Base-by-base conservation (phyloP, 2,329 filamentous ascomycete genomes). In the Curvularia lunata region DNA sequence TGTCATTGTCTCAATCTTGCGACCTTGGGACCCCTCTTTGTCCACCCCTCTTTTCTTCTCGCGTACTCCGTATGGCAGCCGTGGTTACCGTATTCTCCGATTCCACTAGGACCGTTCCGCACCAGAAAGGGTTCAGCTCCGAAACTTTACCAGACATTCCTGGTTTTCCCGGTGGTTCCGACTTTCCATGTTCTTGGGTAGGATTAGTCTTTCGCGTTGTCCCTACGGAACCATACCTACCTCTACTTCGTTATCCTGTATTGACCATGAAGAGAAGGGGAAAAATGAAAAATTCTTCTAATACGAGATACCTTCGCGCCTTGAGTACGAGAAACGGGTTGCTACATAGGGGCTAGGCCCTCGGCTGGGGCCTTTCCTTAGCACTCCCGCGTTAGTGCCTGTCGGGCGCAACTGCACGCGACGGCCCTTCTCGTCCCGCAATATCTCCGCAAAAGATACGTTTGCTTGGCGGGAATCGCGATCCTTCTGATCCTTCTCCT, bases 391-490 rank as follows among this genome's bases (percentile, higher is more conserved):
- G 5, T 7, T 37, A 37, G 16, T 18, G 34, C 16, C 6, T 37
- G 34, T 18, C 34, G 18, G 16, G 34, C 32, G 32, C 32, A 13
- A 34, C 32, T 5, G 13, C 40, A 19, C 41, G 41, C 41, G 8
- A n/a, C 41, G 41, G 41, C 16, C 41, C 40, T 43, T 43, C 21
- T 43, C 41, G 41, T 43, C 16, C 41, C 41, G 41, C 23, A 43
- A 27, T 43, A n/a, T n/a, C 23, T 27, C 41, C 41, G 41, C 21
- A 9, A 27, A n/a, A 27, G 41, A 43, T 43, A 43, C 41, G 41
- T 19, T 12, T 16, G 25, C 41, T 43, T 43, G 13, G 41, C 23
- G 23, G 13, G 13, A 23, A 9, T 27, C 23, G 16, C 41, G n/a
- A 43, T 25, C 13, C 16, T n/a, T 4, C 18, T 43, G 41, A 18